phyloP scores from a whole-genome alignment of 257 asterid species.

The Ophiorrhiza pumila region DNA sequence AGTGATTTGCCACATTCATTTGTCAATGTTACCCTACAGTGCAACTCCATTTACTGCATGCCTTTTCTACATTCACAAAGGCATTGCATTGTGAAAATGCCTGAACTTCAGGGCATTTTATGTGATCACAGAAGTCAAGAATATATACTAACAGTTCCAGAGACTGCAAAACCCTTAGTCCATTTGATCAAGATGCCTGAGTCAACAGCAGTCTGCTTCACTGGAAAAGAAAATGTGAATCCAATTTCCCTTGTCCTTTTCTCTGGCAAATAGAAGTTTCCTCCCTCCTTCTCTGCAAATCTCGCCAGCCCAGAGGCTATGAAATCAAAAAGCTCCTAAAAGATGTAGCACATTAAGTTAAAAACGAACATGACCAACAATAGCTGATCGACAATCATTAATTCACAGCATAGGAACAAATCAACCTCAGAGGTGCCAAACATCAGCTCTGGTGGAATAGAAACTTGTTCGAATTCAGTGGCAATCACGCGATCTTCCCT shows the following conservation, averaged over 20 bases:
- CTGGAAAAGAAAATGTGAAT: constrained; percentile 80
- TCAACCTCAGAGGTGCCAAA: constrained; percentile 58
- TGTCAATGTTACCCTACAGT: background rate
- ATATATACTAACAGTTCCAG: constrained; percentile 64
- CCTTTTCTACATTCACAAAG: background rate
- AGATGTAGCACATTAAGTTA: background rate
- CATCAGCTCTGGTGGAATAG: constrained; percentile 65
- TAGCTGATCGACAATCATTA: background rate
- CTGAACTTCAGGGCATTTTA: background rate
- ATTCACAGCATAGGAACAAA: background rate
- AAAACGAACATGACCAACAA: background rate
- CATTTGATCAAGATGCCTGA: constrained; percentile 75
- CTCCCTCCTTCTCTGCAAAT: constrained; percentile 53
- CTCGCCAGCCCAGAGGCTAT: constrained; percentile 69
- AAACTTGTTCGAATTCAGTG: constrained; percentile 65
- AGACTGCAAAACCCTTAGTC: constrained; percentile 76
- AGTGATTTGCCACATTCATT: background rate
- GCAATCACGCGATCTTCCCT: constrained; percentile 56
- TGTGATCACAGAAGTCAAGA: constrained; percentile 1
- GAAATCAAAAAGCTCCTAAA: constrained; percentile 72
- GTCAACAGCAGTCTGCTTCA: constrained; percentile 66
- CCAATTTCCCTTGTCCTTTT: constrained; percentile 66
- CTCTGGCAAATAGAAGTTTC: constrained; percentile 39
- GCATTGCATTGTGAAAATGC: background rate
- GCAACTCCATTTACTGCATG: background rate